Conservation (phyloP, 352 stramenopile species). For the Globisporangium cylindrosporum region DNA sequence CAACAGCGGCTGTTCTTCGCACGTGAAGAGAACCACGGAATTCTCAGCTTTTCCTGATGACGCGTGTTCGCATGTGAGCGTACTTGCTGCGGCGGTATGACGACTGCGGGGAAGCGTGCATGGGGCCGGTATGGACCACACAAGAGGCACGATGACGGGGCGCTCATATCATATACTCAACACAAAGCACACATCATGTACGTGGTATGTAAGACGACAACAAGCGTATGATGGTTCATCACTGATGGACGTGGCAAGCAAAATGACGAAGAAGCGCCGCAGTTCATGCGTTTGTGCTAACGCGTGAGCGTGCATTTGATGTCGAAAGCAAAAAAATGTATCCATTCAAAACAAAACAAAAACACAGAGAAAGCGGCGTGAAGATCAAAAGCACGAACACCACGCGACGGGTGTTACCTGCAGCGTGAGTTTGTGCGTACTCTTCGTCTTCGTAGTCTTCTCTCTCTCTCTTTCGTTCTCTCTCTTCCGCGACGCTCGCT, state of each 20-base stretch:
- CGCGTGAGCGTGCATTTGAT: neutral
- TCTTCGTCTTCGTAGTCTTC: neutral
- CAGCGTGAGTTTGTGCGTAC: neutral
- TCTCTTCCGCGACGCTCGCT: neutral
- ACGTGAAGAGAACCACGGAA: neutral
- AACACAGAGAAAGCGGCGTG: neutral
- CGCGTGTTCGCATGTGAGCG: neutral
- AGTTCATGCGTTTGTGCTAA: neutral
- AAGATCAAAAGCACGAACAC: neutral
- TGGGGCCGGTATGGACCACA: neutral
- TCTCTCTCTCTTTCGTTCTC: neutral
- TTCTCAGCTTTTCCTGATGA: neutral
- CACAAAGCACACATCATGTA: neutral
- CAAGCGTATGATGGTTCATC: no score
- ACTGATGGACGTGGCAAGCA: no score
- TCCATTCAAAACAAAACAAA: constrained; percentile 13
- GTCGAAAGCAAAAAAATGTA: constrained; percentile 1
- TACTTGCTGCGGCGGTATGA: neutral
- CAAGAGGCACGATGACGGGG: neutral
- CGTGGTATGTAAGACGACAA: no score
- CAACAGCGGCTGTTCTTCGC: neutral
- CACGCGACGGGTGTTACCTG: neutral
- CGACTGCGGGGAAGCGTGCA: neutral
- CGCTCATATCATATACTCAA: neutral
- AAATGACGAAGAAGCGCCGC: neutral